phyloP scores from a whole-genome alignment of 2,329 filamentous ascomycete genomes.

The Hirsutella rhossiliensis region DNA sequence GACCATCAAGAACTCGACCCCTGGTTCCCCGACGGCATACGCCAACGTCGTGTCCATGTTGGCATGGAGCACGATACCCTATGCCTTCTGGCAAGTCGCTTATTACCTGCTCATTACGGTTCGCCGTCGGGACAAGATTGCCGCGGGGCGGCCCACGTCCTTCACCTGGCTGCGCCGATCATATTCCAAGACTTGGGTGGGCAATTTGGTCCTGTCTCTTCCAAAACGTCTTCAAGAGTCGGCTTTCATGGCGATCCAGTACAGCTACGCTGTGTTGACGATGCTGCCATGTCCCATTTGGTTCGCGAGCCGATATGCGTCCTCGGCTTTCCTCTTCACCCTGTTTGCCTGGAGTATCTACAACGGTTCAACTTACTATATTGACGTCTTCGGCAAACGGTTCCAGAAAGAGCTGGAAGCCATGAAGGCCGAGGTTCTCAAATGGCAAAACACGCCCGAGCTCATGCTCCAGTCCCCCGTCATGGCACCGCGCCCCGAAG shows the following conservation, averaged over 20 bases:
- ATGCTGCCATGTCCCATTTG: slow-evolving; percentile 92
- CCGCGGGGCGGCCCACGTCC: slow-evolving; percentile 85
- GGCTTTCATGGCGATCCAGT: slow-evolving; percentile 95
- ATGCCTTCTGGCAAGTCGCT: slow-evolving; percentile 79
- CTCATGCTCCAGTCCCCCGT: slow-evolving; percentile 23
- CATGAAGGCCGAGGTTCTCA: slow-evolving; percentile 76
- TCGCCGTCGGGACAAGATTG: slow-evolving; percentile 88
- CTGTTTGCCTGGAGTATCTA: slow-evolving; percentile 95
- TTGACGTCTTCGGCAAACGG: slow-evolving; percentile 91
- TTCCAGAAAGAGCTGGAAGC: slow-evolving; percentile 94
- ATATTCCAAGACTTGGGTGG: slow-evolving; percentile 83
- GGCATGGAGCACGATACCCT: slow-evolving; percentile 85
- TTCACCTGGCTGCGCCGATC: slow-evolving; percentile 94
- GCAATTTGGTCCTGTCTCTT: slow-evolving; percentile 68
- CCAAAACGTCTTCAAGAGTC: slow-evolving; percentile 69
- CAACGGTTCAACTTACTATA: slow-evolving; percentile 95
- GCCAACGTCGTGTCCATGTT: slow-evolving; percentile 72
- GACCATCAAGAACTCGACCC: slow-evolving; percentile 57
- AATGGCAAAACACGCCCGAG: slow-evolving; percentile 62
- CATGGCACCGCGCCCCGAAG: slow-evolving; percentile 17
- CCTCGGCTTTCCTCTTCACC: slow-evolving; percentile 59
- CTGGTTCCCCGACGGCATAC: slow-evolving; percentile 70
- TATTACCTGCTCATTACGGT: slow-evolving; percentile 97
- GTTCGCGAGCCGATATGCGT: slow-evolving; percentile 82
- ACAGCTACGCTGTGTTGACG: slow-evolving; percentile 76